Evolutionary conservation across 495 filamentous ascomycete genomes (phyloP), one percentile per base, ranked within the genome.

Genomic region (Trichoderma parareesei): DNA sequence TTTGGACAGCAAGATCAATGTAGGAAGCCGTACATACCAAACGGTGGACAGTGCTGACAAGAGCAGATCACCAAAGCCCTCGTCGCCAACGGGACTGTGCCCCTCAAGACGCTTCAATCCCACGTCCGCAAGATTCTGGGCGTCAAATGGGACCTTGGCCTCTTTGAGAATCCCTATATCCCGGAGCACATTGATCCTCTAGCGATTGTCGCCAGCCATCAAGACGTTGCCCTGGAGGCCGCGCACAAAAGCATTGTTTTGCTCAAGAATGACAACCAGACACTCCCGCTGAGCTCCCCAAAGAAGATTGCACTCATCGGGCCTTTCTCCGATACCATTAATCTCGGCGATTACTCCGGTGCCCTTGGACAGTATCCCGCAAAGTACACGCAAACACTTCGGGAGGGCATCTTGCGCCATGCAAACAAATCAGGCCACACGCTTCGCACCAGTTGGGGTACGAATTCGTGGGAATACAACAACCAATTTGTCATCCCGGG

Each of bases 381-480:
- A 14, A 63, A 67, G 11, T 65, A 74, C 20, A 72, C 77, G 2
- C 71, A 66, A 16, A 82, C 76, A 10, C 75, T 78, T 18, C 72
- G 77, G 2, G 71, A 82, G 67, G 74, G 70, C 27, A 72, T 82
- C 7, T 63, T 76, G 1, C 61, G 69, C 35, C 72, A 77, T 62
- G 67, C 73, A 40, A 67, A 69, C 0, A 68, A 64, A 0, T 62
- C 68, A 2, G 67, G 68, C 6, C 16, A n/a, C 67, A 74, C 20
- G 66, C 78, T 8, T 67, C 75, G 10, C 75, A 27, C 79, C 8
- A 77, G 75, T 49, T 79, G 78, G 73, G 75, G 77, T 10, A 65
- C 74, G 2, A 78, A 77, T 65, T 73, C 71, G 8, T 79, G 73
- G 73, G 71, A 74, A 37, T 78, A 78, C 62, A 78, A 79, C 43